phyloP scores from a whole-genome alignment of 1,284 basidiomycete species.

The Trichosporon ovoides region DNA sequence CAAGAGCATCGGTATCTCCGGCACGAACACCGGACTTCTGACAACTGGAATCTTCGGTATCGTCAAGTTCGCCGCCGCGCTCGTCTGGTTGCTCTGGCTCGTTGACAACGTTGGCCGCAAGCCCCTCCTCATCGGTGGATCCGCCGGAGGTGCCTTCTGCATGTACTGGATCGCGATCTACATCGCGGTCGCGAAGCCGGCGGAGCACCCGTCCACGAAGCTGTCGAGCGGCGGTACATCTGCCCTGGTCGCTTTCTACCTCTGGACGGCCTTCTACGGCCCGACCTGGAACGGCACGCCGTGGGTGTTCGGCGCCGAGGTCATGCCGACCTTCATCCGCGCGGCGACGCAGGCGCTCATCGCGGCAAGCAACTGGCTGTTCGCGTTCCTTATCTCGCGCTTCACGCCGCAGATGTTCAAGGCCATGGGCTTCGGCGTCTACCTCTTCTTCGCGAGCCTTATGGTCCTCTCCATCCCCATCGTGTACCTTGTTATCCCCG shows the following conservation, averaged over 20 bases:
- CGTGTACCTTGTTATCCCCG: conserved; percentile 23
- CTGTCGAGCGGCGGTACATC: conserved; percentile 30
- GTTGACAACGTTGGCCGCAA: conserved; percentile 39
- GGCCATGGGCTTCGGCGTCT: conserved; percentile 38
- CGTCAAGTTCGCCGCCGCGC: conserved; percentile 36
- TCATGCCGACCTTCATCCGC: conserved; percentile 43
- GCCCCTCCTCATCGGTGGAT: conserved; percentile 20
- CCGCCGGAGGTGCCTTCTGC: conserved; percentile 22
- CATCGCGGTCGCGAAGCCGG: conserved; percentile 31
- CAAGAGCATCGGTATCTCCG: conserved; percentile 39
- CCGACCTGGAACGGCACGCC: conserved; percentile 36
- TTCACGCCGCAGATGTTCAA: conserved; percentile 35
- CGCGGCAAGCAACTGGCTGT: conserved; percentile 46
- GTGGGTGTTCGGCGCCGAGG: conserved; percentile 46
- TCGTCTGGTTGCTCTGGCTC: conserved; percentile 32
- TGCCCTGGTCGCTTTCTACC: conserved; percentile 42
- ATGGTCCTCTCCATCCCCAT: conserved; percentile 33
- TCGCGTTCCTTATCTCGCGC: conserved; percentile 34
- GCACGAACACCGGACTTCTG: conserved; percentile 30
- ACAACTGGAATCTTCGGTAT: conserved; percentile 49
- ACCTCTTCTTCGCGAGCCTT: conserved; percentile 45
- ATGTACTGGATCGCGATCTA: conserved; percentile 32
- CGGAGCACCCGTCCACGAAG: conserved; percentile 16
- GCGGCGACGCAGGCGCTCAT: conserved; percentile 40
- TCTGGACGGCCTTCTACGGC: conserved; percentile 41